Percentiles rank a stretch among this genome's conserved stretches.
Conservation (phyloP, 2,329 filamentous ascomycete species). For the Fragosphaeria purpurea region DNA sequence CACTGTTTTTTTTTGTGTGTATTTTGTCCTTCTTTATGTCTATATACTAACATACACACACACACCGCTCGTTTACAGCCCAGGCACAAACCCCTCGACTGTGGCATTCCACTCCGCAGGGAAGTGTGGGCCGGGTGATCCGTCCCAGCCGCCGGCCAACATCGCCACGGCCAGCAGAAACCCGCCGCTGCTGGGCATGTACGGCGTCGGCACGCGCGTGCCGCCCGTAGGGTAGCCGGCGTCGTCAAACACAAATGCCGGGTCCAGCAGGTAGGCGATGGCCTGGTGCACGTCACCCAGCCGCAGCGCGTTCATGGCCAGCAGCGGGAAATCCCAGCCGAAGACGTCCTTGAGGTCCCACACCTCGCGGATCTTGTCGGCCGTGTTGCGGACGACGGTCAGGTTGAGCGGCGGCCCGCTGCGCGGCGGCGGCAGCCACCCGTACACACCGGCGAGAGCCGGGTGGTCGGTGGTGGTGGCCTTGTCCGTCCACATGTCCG, state of each 20-base stretch:
- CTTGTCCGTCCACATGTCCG: constrained; percentile 30
- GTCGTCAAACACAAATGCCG: constrained; percentile 44
- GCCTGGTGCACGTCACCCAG: constrained; percentile 29
- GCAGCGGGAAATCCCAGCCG: constrained; percentile 35
- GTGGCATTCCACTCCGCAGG: constrained; percentile 36
- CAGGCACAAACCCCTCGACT: constrained; percentile 36
- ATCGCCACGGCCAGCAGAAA: constrained; percentile 43
- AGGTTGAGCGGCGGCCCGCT: constrained; percentile 25
- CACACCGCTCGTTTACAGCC: constrained; percentile 15
- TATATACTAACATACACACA: too few species aligned
- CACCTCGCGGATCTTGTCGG: constrained; percentile 25
- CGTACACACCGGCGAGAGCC: constrained; percentile 32
- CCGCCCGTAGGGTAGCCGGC: constrained; percentile 45
- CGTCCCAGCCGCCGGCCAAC: constrained; percentile 49
- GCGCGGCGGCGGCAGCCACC: constrained; percentile 29
- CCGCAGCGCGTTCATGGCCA: constrained; percentile 33
- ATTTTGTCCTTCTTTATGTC: too few species aligned
- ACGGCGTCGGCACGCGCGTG: constrained; percentile 43
- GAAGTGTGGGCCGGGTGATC: constrained; percentile 33
- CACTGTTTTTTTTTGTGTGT: too few species aligned
- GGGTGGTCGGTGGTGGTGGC: constrained; percentile 32
- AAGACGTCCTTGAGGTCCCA: constrained; percentile 31
- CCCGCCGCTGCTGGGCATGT: constrained; percentile 41
- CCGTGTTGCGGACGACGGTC: constrained; percentile 26
- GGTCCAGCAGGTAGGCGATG: constrained; percentile 35